phyloP scores from a whole-genome alignment of 106 monocot genomes.

The Xerophyta viscosa region DNA sequence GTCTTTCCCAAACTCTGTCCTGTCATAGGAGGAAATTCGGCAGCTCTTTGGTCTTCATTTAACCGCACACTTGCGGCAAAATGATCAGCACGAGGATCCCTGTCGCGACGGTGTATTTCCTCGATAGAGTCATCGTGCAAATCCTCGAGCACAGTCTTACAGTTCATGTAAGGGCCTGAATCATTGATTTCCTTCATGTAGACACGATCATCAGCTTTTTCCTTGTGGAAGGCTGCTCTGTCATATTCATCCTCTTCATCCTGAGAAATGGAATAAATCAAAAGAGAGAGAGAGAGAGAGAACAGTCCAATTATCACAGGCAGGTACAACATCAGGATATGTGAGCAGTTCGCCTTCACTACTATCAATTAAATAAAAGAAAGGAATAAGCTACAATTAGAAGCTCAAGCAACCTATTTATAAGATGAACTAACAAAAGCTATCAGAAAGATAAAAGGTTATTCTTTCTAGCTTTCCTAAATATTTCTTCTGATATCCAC shows the following conservation, averaged over 20 bases:
- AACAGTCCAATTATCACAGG: too few relatives aligned
- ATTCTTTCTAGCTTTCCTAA: too few relatives aligned
- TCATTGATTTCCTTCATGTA: conserved; percentile 90
- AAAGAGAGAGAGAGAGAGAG: too few relatives aligned
- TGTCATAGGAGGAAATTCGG: not conserved
- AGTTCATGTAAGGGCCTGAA: conserved; percentile 55
- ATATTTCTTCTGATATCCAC: too few relatives aligned
- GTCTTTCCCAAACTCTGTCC: not conserved
- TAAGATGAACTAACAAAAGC: too few relatives aligned
- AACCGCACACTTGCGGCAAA: conserved; percentile 59
- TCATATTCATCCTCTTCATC: conserved; percentile 98
- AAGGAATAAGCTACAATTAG: too few relatives aligned
- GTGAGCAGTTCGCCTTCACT: too few relatives aligned
- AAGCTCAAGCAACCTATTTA: too few relatives aligned
- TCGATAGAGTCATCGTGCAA: conserved; percentile 30
- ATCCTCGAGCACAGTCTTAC: conserved; percentile 44
- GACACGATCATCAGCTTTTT: conserved; percentile 45
- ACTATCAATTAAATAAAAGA: too few relatives aligned
- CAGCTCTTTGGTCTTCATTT: conserved; percentile 40
- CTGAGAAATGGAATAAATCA: conserved; percentile 26
- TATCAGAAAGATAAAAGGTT: too few relatives aligned
- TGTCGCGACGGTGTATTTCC: conserved; percentile 12
- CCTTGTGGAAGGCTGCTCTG: conserved; percentile 52
- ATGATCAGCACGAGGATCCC: conserved; percentile 88
- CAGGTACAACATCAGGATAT: too few relatives aligned